Percentiles rank a stretch among this genome's conserved stretches.
Evolutionary conservation across 2,329 filamentous ascomycete genomes (phyloP).

Genomic region (Paracamarosporium sp.): DNA sequence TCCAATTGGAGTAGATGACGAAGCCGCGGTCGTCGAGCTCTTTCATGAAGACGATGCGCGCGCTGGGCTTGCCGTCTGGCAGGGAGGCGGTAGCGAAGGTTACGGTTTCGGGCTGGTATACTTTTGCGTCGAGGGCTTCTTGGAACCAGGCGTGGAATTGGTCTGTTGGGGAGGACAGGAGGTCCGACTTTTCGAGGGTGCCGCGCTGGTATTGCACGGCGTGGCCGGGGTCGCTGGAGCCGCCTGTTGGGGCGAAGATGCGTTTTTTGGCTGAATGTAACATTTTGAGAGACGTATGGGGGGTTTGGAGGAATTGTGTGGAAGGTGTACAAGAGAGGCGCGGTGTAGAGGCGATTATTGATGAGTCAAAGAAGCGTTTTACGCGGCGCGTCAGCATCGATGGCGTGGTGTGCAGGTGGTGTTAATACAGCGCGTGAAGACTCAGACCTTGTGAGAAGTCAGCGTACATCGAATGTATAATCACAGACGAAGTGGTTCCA

Average conservation of each 20-base stretch:
- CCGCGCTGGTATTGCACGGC: conserved; percentile 79
- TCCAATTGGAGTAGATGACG: conserved; percentile 94
- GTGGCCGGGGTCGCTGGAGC: conserved; percentile 61
- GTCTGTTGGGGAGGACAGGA: conserved; percentile 70
- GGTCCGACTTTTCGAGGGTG: conserved; percentile 66
- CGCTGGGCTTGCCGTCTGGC: conserved; percentile 82
- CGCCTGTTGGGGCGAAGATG: conserved; percentile 68
- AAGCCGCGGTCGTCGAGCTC: conserved; percentile 85
- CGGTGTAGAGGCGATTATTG: not conserved
- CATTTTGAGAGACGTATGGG: conserved; percentile 20
- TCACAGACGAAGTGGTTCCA: not conserved
- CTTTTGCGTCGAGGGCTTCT: conserved; percentile 66
- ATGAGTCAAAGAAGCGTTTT: not conserved
- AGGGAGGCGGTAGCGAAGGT: conserved; percentile 84
- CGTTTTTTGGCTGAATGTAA: too few relatives aligned
- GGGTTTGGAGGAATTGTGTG: conserved; percentile 20
- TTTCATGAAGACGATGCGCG: conserved; percentile 92
- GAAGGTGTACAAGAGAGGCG: not conserved
- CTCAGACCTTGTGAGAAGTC: not conserved
- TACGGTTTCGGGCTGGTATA: conserved; percentile 85
- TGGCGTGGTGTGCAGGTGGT: not conserved
- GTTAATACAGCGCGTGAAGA: not conserved
- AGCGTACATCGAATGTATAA: not conserved
- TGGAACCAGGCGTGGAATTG: conserved; percentile 95
- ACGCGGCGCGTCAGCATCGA: not conserved